Base-by-base conservation (phyloP, 1,284 basidiomycete genomes). In the Ustilago esculenta region DNA sequence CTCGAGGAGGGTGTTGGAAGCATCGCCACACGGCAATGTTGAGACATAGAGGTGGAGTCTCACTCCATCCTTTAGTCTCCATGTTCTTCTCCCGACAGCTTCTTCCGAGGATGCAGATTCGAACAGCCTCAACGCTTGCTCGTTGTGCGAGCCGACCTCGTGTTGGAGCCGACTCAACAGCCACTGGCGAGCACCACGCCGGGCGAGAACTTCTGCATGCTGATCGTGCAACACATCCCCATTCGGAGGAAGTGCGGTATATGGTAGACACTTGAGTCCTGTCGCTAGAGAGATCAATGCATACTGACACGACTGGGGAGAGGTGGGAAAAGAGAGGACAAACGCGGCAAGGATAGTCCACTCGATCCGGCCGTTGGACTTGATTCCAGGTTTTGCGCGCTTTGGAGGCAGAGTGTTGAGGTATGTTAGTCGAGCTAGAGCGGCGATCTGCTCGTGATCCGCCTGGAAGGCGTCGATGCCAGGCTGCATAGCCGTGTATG, bases 191-290 rank as follows among this genome's bases (percentile, higher is more conserved):
- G 90, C 88, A 2, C 89, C 90, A 17, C 94, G 86, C 24, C 92
- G 85, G 0, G 92, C 92, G 14, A 96, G 85, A 15, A 95, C 86
- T 82, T 97, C 94, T 3, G 94, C 94, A 81, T 97, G 94, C 43
- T 87, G 89, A 76, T 97, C 94, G 77, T 95, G 92, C 23, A 97
- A 68, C 1, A 88, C 86, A 75, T 96, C 91, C 0, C 94, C 94
- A n/a, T 85, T 83, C 2, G 82, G 75, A 0, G 91, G 88, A 0
- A 92, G 84, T 43, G 86, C 85, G 5, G 82, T 74, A 12, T 84
- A 86, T 0, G 94, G 92, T 0, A 94, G 86, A 72, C 91, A 92
- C 84, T 95, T 96, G 8, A 90, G 89, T 8, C 94, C 94, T 2
- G 92, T 92, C 0, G 88, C 90, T 12, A 93, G 80, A 27, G 90